Conservation (phyloP, 495 filamentous ascomycete species). For the Penicillium silybi region DNA sequence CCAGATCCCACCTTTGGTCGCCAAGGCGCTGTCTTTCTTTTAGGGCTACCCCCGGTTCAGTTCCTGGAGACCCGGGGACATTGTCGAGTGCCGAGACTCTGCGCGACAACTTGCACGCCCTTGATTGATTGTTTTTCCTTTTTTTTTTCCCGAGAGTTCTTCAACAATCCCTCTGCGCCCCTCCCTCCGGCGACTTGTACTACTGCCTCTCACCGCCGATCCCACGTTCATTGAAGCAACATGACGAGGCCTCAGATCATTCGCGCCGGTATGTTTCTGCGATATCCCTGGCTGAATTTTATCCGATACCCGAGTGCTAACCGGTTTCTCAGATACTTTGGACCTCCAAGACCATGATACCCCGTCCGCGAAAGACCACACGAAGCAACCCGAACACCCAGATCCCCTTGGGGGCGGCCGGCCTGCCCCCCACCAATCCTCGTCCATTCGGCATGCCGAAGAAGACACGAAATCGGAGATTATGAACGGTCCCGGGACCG, state of each 20-base stretch:
- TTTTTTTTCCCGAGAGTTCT: conserved; percentile 4
- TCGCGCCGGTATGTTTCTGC: conserved; percentile 62
- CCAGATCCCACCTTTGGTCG: conserved; percentile 24
- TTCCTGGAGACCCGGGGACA: conserved; percentile 7
- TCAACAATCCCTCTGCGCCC: conserved; percentile 19
- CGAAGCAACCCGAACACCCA: conserved; percentile 49
- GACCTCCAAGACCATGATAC: conserved; percentile 84
- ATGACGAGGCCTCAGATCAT: conserved; percentile 79
- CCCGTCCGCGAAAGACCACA: conserved; percentile 79
- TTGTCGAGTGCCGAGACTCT: not conserved
- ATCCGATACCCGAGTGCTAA: conserved; percentile 11
- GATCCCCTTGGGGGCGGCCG: conserved; percentile 51
- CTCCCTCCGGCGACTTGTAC: conserved; percentile 8
- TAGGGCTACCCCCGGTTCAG: conserved; percentile 6
- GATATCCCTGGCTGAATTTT: not conserved
- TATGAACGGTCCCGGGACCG: conserved; percentile 44
- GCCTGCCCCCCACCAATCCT: conserved; percentile 78
- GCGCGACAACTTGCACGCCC: not conserved
- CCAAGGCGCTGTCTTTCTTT: conserved; percentile 29
- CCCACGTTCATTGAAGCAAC: conserved; percentile 19
- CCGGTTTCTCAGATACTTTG: conserved; percentile 68
- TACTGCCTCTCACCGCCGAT: conserved; percentile 8
- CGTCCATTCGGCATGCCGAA: conserved; percentile 71
- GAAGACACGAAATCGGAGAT: conserved; percentile 70
- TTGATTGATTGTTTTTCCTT: not conserved